Evolutionary conservation across 805 yeast genomes (phyloP).

Genomic region (Isabelozyma heimii): DNA sequence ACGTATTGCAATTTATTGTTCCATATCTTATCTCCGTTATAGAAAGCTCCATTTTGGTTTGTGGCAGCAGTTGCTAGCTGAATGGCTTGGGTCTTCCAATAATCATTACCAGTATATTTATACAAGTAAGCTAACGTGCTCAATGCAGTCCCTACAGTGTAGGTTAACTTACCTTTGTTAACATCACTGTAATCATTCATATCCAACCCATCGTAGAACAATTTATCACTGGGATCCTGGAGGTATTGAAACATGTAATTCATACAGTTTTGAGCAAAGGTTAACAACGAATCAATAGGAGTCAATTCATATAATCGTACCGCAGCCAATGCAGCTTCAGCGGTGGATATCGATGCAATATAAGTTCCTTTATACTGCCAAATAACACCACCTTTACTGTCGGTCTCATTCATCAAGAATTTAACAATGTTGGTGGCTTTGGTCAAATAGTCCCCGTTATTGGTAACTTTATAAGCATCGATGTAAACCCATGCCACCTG

Average conservation of each 20-base stretch:
- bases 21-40: slow-evolving; percentile 14
- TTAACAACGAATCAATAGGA: slow-evolving; percentile 4
- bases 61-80: slow-evolving; percentile 15
- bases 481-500: slow-evolving; percentile 16
- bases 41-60: slow-evolving; percentile 11
- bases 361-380: slow-evolving; percentile 13
- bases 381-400: slow-evolving; percentile 13
- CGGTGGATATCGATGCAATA: slow-evolving; percentile 16
- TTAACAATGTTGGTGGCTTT: slow-evolving; percentile 8
- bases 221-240: slow-evolving; percentile 14
- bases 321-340: slow-evolving; percentile 18
- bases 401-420: slow-evolving; percentile 11
- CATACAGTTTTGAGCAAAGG: slow-evolving; percentile 15
- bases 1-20: slow-evolving; percentile 23
- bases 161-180: slow-evolving; percentile 26
- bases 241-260: slow-evolving; percentile 12
- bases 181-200: slow-evolving; percentile 8
- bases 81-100: slow-evolving; percentile 20
- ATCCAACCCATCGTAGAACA: slow-evolving; percentile 18
- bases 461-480: slow-evolving; percentile 11
- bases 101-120: slow-evolving; percentile 8
- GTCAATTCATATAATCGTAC: slow-evolving; percentile 7
- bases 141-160: slow-evolving; percentile 26
- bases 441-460: slow-evolving; percentile 7
- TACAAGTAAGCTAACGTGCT: slow-evolving; percentile 20